phyloP scores from a whole-genome alignment of 805 yeast species.

The Metschnikowia arizonensis region DNA sequence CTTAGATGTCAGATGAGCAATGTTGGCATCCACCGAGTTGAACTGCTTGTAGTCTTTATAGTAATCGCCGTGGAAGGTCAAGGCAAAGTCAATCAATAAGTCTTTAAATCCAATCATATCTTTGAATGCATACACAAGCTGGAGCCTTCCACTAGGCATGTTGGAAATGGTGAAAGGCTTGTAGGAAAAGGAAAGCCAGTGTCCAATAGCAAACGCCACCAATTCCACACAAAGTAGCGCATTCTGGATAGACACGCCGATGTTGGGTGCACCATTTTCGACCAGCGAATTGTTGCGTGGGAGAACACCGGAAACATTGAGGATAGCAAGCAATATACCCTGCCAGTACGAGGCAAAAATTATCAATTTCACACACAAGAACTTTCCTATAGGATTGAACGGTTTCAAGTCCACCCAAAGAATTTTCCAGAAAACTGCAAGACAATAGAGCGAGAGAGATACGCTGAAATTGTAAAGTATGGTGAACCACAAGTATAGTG shows the following conservation, averaged over 20 bases:
- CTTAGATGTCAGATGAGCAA: slow-evolving; percentile 64
- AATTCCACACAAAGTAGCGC: slow-evolving; percentile 78
- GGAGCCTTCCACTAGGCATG: slow-evolving; percentile 66
- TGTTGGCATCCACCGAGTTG: slow-evolving; percentile 70
- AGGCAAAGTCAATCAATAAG: slow-evolving; percentile 70
- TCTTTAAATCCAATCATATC: slow-evolving; percentile 81
- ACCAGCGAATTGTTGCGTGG: slow-evolving; percentile 29
- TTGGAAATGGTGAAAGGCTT: slow-evolving; percentile 58
- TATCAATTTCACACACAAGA: slow-evolving; percentile 85
- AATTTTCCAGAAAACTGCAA: slow-evolving; percentile 92
- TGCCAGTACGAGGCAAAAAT: slow-evolving; percentile 99
- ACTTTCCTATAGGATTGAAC: slow-evolving; percentile 88
- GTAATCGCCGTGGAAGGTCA: slow-evolving; percentile 61
- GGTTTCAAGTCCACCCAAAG: slow-evolving; percentile 71
- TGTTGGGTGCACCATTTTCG: slow-evolving; percentile 27
- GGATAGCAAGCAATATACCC: slow-evolving; percentile 55
- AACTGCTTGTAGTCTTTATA: slow-evolving; percentile 75
- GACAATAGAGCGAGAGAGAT: slow-evolving; percentile 72
- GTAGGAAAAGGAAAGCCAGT: slow-evolving; percentile 80
- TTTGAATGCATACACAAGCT: slow-evolving; percentile 57
- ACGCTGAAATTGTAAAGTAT: slow-evolving; percentile 75
- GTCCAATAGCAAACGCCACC: slow-evolving; percentile 83
- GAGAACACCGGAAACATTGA: slow-evolving; percentile 46
- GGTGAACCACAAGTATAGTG: slow-evolving; percentile 61
- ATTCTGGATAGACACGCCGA: slow-evolving; percentile 68